Conservation (phyloP, 202 grass and related monocot species). For the Carex arenaria region DNA sequence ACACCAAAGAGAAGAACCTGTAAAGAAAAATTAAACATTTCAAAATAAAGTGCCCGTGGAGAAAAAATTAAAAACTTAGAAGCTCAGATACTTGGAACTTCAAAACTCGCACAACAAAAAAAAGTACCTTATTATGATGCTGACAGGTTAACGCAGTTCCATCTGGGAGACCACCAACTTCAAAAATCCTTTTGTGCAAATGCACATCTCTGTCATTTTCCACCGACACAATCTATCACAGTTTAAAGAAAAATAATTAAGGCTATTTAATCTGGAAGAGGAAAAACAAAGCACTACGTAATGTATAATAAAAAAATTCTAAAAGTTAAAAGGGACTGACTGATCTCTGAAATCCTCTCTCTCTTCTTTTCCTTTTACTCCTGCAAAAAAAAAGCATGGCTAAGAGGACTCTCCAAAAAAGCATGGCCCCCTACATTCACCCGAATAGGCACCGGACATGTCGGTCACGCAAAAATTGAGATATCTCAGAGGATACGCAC, state of each 20-base stretch:
- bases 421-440: too few relatives aligned
- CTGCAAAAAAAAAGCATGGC: neutral
- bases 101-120: slow-evolving; percentile 6
- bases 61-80: slow-evolving; percentile 26
- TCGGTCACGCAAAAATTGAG: too few relatives aligned
- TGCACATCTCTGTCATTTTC: slow-evolving; percentile 38
- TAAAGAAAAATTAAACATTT: slow-evolving; percentile 29
- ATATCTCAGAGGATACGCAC: too few relatives aligned
- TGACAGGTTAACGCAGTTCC: slow-evolving; percentile 58
- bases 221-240: neutral
- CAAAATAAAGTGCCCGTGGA: slow-evolving; percentile 33
- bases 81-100: neutral
- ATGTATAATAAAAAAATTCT: neutral
- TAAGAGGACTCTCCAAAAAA: too few relatives aligned
- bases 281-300: neutral
- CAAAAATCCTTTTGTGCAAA: slow-evolving; percentile 75
- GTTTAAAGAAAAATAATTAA: neutral
- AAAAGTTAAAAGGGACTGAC: neutral
- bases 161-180: slow-evolving; percentile 68
- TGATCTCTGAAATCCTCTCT: neutral
- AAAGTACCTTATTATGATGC: slow-evolving; percentile 60
- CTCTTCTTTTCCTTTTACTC: slow-evolving; percentile 17
- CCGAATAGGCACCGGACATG: too few relatives aligned
- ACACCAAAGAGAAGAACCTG: slow-evolving; percentile 58
- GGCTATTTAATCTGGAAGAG: neutral